Evolutionary conservation across 2,329 filamentous ascomycete genomes (phyloP).

Genomic region (Microcyclospora tardicrescens): DNA sequence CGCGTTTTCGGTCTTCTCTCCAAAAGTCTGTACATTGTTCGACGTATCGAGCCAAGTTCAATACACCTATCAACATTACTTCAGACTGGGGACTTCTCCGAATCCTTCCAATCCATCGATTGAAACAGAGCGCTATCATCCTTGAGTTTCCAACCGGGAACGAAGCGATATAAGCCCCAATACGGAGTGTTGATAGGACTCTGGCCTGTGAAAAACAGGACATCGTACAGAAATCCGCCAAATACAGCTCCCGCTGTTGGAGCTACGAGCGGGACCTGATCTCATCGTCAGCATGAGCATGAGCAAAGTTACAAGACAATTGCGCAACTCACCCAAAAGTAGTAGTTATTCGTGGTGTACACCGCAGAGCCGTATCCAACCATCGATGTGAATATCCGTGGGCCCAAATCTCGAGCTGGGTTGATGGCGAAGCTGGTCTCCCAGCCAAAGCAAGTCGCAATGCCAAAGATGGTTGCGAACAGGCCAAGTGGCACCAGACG

Average conservation of each 20-base stretch:
- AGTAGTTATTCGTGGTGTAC: conserved; percentile 55
- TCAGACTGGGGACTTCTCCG: too few species aligned
- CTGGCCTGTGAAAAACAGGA: conserved; percentile 56
- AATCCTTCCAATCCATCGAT: conserved; percentile 10
- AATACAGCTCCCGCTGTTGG: conserved; percentile 53
- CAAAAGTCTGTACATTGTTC: too few species aligned
- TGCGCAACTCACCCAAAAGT: conserved; percentile 51
- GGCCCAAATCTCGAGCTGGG: conserved; percentile 58
- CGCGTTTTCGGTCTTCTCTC: too few species aligned
- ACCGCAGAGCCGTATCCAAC: conserved; percentile 56
- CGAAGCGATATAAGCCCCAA: conserved; percentile 44
- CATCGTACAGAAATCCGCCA: conserved; percentile 54
- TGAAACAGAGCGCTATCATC: conserved; percentile 15
- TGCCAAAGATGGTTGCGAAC: conserved; percentile 62
- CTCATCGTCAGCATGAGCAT: conserved; percentile 1
- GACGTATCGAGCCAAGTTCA: too few species aligned
- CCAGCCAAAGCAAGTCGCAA: conserved; percentile 62
- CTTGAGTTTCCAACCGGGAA: conserved; percentile 13
- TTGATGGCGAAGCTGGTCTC: conserved; percentile 68
- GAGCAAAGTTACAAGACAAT: not conserved
- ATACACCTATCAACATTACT: too few species aligned
- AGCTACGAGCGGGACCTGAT: conserved; percentile 56
- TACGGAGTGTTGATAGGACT: conserved; percentile 57
- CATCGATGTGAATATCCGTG: conserved; percentile 49
- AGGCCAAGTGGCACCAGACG: conserved; percentile 46